Evolutionary conservation across 2,329 filamentous ascomycete genomes (phyloP).

Genomic region (Septoria petroselini): DNA sequence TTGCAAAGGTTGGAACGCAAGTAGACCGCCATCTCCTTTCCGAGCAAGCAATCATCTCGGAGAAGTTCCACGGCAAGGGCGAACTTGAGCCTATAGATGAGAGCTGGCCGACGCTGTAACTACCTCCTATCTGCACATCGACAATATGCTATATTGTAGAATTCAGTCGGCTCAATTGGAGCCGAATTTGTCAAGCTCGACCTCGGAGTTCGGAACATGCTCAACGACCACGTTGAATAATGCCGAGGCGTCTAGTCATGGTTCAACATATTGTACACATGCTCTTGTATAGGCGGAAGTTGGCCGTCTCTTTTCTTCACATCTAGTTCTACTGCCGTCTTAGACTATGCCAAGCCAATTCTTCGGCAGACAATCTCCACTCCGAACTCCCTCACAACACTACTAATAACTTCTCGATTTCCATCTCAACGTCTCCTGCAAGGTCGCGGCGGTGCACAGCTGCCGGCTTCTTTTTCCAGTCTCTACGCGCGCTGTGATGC

Average conservation of each 20-base stretch:
- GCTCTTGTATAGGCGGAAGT: too few species aligned
- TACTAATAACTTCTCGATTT: too few species aligned
- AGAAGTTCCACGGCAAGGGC: slow-evolving; percentile 52
- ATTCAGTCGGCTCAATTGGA: too few species aligned
- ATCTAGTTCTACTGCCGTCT: too few species aligned
- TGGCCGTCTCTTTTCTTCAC: background rate
- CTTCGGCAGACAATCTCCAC: background rate
- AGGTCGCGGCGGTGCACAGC: background rate
- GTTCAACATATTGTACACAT: too few species aligned
- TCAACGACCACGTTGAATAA: too few species aligned
- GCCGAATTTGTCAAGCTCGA: too few species aligned
- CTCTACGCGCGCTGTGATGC: background rate
- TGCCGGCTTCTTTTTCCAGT: background rate
- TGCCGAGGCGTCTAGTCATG: too few species aligned
- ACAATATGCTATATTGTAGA: background rate
- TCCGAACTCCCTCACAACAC: background rate
- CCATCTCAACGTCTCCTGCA: background rate
- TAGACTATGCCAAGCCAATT: too few species aligned
- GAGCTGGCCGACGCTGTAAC: slow-evolving; percentile 39
- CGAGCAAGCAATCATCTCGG: slow-evolving; percentile 54
- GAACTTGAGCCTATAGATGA: slow-evolving; percentile 48
- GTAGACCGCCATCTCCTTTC: slow-evolving; percentile 52
- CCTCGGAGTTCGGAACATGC: too few species aligned
- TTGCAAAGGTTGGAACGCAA: slow-evolving; percentile 52
- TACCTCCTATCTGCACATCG: slow-evolving; percentile 30